These are phyloP conservation scores for Corylus americana DNA, from an alignment of 306 rosid species.

Conservation along the genomic window DNA sequence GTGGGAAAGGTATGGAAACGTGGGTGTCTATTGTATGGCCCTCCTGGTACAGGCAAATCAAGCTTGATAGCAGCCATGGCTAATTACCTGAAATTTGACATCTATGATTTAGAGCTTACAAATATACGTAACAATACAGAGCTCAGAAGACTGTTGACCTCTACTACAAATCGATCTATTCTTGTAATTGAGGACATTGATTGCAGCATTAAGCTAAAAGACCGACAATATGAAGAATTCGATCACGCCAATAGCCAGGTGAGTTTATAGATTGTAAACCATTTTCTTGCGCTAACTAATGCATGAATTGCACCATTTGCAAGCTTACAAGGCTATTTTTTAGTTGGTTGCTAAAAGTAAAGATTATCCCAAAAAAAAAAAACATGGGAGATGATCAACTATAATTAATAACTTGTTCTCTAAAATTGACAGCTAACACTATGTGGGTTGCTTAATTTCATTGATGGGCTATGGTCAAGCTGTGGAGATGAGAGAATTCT, in stretches of 20 bases:
- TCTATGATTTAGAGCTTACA: conserved; percentile 45
- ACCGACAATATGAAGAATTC: conserved; percentile 20
- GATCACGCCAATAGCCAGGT: conserved; percentile 23
- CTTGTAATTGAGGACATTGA: conserved; percentile 46
- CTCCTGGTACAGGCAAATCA: conserved; percentile 48
- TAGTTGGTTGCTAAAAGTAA: background rate
- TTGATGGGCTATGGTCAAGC: conserved; percentile 34
- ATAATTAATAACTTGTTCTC: background rate
- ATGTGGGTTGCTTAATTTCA: conserved; percentile 37
- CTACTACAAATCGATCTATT: conserved; percentile 35
- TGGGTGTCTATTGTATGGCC: conserved; percentile 42
- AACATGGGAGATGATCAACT: no score
- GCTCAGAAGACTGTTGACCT: conserved; percentile 25
- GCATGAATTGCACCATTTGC: background rate
- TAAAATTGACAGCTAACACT: conserved; percentile 27
- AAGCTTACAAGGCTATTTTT: background rate
- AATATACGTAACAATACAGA: conserved; percentile 13
- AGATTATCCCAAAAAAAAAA: background rate
- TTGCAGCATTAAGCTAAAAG: conserved; percentile 29
- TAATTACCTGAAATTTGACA: conserved; percentile 38
- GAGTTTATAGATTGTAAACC: background rate
- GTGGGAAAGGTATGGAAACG: conserved; percentile 47
- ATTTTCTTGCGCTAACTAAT: no score
- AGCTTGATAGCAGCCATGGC: conserved; percentile 55
- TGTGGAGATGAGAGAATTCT: conserved; percentile 36